phyloP scores from a whole-genome alignment of 495 filamentous ascomycete genomes.

The Lasiosphaeria miniovina region DNA sequence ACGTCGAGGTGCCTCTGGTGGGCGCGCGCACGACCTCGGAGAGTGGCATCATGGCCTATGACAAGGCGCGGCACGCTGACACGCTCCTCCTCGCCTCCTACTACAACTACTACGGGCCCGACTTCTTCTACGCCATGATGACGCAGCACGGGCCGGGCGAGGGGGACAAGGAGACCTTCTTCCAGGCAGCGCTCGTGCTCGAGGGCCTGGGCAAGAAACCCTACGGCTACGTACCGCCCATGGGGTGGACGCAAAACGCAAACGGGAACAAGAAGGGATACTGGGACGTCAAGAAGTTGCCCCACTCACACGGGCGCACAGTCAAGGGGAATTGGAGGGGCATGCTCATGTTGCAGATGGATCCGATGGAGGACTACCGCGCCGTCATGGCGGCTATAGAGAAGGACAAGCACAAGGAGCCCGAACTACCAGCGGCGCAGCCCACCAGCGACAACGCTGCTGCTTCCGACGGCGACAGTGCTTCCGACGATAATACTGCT shows the following conservation, averaged over 20 bases:
- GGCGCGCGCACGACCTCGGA: slow-evolving; percentile 46
- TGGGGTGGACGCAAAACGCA: slow-evolving; percentile 14
- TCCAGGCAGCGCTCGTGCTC: slow-evolving; percentile 52
- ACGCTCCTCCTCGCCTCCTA: slow-evolving; percentile 58
- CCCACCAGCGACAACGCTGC: too few species aligned
- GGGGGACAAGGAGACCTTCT: slow-evolving; percentile 66
- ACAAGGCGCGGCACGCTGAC: slow-evolving; percentile 50
- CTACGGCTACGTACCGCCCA: slow-evolving; percentile 8
- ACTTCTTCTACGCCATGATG: slow-evolving; percentile 57
- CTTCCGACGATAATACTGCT: too few species aligned
- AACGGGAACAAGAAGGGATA: slow-evolving; percentile 29
- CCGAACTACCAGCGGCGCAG: too few species aligned
- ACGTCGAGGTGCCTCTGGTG: slow-evolving; percentile 32
- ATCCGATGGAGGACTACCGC: slow-evolving; percentile 26
- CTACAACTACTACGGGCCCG: slow-evolving; percentile 61
- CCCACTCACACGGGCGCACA: slow-evolving; percentile 11
- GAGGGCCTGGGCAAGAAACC: slow-evolving; percentile 27
- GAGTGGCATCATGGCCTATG: slow-evolving; percentile 56
- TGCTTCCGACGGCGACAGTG: neutral
- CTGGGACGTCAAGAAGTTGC: slow-evolving; percentile 44
- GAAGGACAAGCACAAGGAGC: slow-evolving; percentile 3
- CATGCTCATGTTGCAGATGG: slow-evolving; percentile 26
- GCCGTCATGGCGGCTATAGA: slow-evolving; percentile 17
- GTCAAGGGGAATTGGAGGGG: slow-evolving; percentile 15
- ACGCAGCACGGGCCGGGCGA: slow-evolving; percentile 55